phyloP scores from a whole-genome alignment of 2,329 filamentous ascomycete genomes.

The Nothomitra cinnamomea region DNA sequence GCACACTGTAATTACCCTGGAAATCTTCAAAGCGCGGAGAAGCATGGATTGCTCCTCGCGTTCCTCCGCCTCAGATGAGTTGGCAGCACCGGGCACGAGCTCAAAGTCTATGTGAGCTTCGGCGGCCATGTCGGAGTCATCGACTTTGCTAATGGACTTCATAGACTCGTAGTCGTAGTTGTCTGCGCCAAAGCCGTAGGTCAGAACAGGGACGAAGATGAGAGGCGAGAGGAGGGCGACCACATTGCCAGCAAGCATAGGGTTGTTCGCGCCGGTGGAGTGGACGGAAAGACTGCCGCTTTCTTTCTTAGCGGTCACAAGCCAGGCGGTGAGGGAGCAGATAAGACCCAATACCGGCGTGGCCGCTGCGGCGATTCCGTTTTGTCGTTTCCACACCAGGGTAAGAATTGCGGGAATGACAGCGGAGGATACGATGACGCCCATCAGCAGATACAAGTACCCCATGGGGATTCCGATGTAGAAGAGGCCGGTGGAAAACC shows the following conservation, averaged over 20 bases:
- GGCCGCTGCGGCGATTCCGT: constrained; percentile 53
- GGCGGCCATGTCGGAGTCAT: constrained; percentile 56
- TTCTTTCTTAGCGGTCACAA: constrained; percentile 55
- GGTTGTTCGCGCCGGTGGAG: constrained; percentile 65
- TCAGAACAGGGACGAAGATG: constrained; percentile 60
- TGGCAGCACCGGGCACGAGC: constrained; percentile 31
- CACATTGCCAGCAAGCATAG: constrained; percentile 79
- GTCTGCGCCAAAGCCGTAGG: constrained; percentile 46
- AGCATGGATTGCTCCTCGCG: constrained; percentile 27
- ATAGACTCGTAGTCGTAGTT: constrained; percentile 81
- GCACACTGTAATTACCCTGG: constrained; percentile 38
- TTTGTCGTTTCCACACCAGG: constrained; percentile 66
- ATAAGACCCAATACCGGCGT: constrained; percentile 52
- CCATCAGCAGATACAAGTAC: constrained; percentile 18
- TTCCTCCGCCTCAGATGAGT: constrained; percentile 21
- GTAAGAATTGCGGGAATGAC: constrained; percentile 70
- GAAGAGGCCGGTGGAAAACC: constrained; percentile 55
- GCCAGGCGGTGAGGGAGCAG: constrained; percentile 57
- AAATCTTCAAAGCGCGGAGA: constrained; percentile 29
- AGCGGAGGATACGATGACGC: constrained; percentile 71
- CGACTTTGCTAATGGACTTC: constrained; percentile 58
- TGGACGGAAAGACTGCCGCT: constrained; percentile 52
- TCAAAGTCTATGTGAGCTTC: constrained; percentile 38
- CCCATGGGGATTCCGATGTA: constrained; percentile 29
- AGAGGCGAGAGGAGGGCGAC: constrained; percentile 62